These are phyloP conservation scores for Fusarium brachygibbosum DNA, from an alignment of 2,329 filamentous ascomycete species.

Conservation along the genomic window DNA sequence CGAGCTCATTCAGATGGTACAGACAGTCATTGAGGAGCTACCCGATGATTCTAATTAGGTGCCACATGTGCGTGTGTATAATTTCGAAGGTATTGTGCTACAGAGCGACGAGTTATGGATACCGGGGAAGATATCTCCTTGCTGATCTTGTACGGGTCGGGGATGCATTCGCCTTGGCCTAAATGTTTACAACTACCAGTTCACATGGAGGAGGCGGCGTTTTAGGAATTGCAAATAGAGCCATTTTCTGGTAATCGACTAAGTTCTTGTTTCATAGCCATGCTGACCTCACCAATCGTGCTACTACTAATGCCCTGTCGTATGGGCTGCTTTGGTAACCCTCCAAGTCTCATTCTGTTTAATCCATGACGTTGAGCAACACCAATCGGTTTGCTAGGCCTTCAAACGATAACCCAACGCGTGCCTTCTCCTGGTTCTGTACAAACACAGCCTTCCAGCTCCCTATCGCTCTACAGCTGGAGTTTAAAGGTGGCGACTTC, in stretches of 20 bases:
- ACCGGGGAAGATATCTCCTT: slow-evolving; percentile 30
- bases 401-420: slow-evolving; percentile 24
- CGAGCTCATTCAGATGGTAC: slow-evolving; percentile 84
- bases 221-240: slow-evolving; percentile 45
- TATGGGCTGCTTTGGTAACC: slow-evolving; percentile 2
- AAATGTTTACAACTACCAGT: slow-evolving; percentile 17
- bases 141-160: slow-evolving; percentile 17
- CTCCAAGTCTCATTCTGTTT: not conserved
- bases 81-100: slow-evolving; percentile 1
- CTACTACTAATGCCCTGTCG: not conserved
- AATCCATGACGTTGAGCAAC: not conserved
- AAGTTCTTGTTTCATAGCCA: slow-evolving; percentile 34
- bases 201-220: slow-evolving; percentile 44
- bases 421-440: slow-evolving; percentile 31
- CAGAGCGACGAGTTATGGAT: slow-evolving; percentile 10
- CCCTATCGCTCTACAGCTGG: slow-evolving; percentile 58
- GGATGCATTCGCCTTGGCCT: not conserved
- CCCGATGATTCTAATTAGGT: slow-evolving; percentile 64
- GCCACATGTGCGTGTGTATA: not conserved
- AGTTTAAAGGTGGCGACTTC: slow-evolving; percentile 87
- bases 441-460: slow-evolving; percentile 47
- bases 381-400: not conserved
- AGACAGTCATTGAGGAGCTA: slow-evolving; percentile 75
- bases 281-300: slow-evolving; percentile 6
- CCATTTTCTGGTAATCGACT: slow-evolving; percentile 35